phyloP scores from a whole-genome alignment of 129 eudicot species.

The Saussurea involucrata region DNA sequence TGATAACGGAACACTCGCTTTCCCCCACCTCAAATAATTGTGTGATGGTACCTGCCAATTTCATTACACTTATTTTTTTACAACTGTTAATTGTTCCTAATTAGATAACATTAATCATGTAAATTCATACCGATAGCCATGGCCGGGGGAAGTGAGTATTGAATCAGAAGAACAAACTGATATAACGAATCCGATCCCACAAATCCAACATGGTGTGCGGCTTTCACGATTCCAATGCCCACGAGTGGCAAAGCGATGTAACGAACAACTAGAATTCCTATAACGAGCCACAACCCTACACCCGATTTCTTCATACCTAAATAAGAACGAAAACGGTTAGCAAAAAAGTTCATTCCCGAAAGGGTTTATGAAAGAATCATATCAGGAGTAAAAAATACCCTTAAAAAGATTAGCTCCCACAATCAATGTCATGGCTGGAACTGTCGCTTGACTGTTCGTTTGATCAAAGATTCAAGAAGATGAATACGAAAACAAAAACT shows the following conservation, averaged over 20 bases:
- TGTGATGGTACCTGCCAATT: constrained; percentile 56
- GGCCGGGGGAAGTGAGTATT: constrained; percentile 70
- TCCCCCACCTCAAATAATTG: constrained; percentile 58
- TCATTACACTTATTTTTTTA: background rate
- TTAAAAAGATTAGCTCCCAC: constrained; percentile 66
- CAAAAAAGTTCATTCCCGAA: background rate
- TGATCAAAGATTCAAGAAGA: background rate
- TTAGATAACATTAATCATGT: background rate
- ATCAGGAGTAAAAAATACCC: constrained; percentile 31
- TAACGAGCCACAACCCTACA: constrained; percentile 31
- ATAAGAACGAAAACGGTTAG: background rate
- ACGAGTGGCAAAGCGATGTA: constrained; percentile 47
- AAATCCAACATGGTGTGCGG: constrained; percentile 45
- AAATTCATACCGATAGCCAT: constrained; percentile 56
- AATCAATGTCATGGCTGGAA: constrained; percentile 60
- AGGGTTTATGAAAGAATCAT: background rate
- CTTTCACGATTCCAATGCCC: constrained; percentile 50
- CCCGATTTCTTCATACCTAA: constrained; percentile 54
- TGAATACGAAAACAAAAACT: background rate
- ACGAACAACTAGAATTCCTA: constrained; percentile 51
- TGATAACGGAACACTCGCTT: constrained; percentile 57
- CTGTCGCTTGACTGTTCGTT: constrained; percentile 53
- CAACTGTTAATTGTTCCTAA: too few relatives aligned
- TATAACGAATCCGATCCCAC: constrained; percentile 58
- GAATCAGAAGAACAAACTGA: constrained; percentile 64